Conservation (phyloP, 345 rosid species). For the Trapa bicornis region DNA sequence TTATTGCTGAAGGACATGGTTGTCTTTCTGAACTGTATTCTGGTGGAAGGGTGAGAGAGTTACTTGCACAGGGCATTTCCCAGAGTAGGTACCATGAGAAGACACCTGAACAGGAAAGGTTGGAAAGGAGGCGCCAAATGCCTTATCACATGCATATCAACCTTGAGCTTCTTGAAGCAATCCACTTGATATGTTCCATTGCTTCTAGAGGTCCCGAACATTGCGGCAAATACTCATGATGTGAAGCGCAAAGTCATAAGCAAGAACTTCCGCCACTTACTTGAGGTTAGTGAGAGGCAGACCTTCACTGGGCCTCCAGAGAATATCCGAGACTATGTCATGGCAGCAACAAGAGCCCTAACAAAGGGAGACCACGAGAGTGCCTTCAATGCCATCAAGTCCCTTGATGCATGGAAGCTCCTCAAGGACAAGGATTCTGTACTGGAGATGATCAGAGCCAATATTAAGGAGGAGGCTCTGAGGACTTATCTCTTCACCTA, state of each 20-base stretch:
- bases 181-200: constrained; percentile 74
- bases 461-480: constrained; percentile 79
- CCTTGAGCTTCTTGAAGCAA: constrained; percentile 89
- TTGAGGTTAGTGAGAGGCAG: constrained; percentile 74
- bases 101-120: constrained; percentile 93
- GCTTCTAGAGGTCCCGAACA: constrained; percentile 89
- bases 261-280: constrained; percentile 65
- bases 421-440: constrained; percentile 42
- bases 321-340: constrained; percentile 75
- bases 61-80: constrained; percentile 95
- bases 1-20: constrained; percentile 65
- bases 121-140: constrained; percentile 88
- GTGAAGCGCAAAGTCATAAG: constrained; percentile 61
- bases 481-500: constrained; percentile 66
- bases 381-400: constrained; percentile 46
- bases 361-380: constrained; percentile 59
- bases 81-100: constrained; percentile 91
- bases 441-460: constrained; percentile 60
- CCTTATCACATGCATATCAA: constrained; percentile 97
- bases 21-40: constrained; percentile 86
- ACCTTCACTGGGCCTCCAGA: constrained; percentile 78
- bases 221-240: constrained; percentile 64
- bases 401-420: constrained; percentile 79
- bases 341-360: constrained; percentile 80
- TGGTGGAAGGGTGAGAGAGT: constrained; percentile 85